Evolutionary conservation across 2,329 filamentous ascomycete genomes (phyloP).

Genomic region (Xylariaceae sp.): DNA sequence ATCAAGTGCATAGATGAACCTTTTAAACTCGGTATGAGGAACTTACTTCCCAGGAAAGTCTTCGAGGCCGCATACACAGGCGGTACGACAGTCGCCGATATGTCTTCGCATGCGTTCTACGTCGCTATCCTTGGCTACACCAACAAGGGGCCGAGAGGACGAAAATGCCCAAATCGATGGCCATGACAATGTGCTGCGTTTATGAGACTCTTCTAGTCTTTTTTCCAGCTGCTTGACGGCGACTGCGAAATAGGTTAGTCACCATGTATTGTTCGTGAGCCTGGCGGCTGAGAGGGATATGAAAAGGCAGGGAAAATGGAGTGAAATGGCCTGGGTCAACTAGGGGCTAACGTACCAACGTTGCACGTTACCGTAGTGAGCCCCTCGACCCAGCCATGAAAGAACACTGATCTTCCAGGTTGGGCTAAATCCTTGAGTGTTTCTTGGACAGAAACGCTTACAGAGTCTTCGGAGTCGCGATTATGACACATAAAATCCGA

Average conservation of each 20-base stretch:
- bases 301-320: not conserved
- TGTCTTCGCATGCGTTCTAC: constrained; percentile 27
- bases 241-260: constrained; percentile 37
- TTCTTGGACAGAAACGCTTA: constrained; percentile 29
- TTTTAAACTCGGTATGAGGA: not conserved
- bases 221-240: constrained; percentile 62
- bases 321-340: not conserved
- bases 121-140: constrained; percentile 24
- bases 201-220: constrained; percentile 27
- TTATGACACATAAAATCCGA: constrained; percentile 35
- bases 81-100: constrained; percentile 30
- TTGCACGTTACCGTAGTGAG: constrained; percentile 70
- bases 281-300: not conserved
- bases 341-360: constrained; percentile 11
- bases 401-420: constrained; percentile 63
- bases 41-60: constrained; percentile 20
- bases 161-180: constrained; percentile 33
- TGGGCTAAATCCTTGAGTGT: constrained; percentile 37
- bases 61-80: constrained; percentile 30
- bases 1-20: not conserved
- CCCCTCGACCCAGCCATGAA: constrained; percentile 63
- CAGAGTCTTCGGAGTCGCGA: constrained; percentile 21
- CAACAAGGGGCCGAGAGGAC: constrained; percentile 32
- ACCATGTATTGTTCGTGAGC: not conserved
- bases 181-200: constrained; percentile 25